These are phyloP conservation scores for Ganoderma boninense DNA, from an alignment of 1,284 basidiomycete species.

Conservation along the genomic window DNA sequence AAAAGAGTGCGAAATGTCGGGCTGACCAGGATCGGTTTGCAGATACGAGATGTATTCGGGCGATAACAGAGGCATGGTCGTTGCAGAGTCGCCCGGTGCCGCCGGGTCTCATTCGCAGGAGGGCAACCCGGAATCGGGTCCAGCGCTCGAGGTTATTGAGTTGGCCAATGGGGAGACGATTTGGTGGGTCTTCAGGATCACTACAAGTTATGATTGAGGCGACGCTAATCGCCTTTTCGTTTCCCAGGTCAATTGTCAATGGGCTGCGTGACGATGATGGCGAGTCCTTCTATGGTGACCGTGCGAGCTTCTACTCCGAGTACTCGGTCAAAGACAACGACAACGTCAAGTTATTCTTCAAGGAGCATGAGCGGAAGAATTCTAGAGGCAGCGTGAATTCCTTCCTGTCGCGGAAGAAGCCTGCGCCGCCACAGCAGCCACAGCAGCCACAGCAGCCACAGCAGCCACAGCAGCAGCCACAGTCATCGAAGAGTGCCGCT, in stretches of 20 bases:
- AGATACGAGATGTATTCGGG: conserved; percentile 85
- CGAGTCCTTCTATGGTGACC: conserved; percentile 70
- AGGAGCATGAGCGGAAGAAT: conserved; percentile 71
- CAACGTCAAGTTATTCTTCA: conserved; percentile 72
- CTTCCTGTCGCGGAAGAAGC: conserved; percentile 66
- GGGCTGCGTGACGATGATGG: conserved; percentile 80
- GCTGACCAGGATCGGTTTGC: conserved; percentile 8
- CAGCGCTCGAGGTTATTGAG: conserved; percentile 80
- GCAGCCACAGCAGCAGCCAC: conserved; percentile 25
- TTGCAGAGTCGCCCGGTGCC: conserved; percentile 33
- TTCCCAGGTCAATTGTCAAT: conserved; percentile 80
- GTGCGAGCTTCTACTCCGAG: conserved; percentile 78
- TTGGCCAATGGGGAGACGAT: conserved; percentile 85
- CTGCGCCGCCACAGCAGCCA: too few species aligned
- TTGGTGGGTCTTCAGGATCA: conserved; percentile 57
- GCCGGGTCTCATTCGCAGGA: conserved; percentile 34
- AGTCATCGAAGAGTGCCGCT: conserved; percentile 50
- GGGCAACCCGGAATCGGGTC: conserved; percentile 55
- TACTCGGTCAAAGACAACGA: conserved; percentile 70
- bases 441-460: too few species aligned
- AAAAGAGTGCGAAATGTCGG: not conserved
- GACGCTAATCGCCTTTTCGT: conserved; percentile 20
- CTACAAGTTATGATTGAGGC: conserved; percentile 8
- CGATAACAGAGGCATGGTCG: conserved; percentile 51
- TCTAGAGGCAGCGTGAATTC: conserved; percentile 74